Evolutionary conservation across 805 yeast genomes (phyloP).

Genomic region (Ogataea zsoltii): DNA sequence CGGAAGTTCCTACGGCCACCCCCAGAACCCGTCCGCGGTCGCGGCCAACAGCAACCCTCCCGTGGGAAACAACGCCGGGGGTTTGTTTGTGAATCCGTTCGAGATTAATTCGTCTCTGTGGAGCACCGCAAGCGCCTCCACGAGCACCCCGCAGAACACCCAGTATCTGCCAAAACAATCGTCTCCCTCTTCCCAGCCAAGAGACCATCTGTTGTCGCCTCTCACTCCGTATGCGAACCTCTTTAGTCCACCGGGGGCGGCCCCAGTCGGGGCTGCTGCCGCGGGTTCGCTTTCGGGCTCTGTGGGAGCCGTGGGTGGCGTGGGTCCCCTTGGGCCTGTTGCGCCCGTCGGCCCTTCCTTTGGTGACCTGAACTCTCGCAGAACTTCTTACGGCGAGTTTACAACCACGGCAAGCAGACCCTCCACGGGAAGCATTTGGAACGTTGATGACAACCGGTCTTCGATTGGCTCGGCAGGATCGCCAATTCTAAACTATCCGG

Average conservation of each 20-base stretch:
- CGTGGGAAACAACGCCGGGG: background rate
- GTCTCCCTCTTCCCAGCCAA: conserved; percentile 11
- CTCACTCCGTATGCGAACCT: conserved; percentile 20
- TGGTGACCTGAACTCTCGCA: conserved; percentile 11
- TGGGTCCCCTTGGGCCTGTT: no score
- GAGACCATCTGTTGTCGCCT: conserved; percentile 20
- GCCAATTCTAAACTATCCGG: conserved; percentile 22
- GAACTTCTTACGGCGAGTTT: conserved; percentile 27
- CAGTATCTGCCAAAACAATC: conserved; percentile 11
- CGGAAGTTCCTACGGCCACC: conserved; percentile 1
- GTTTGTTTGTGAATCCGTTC: conserved; percentile 25
- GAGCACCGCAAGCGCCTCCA: conserved; percentile 14
- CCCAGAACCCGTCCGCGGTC: conserved; percentile 2
- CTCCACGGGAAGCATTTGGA: conserved; percentile 20
- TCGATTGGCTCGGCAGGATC: conserved; percentile 29
- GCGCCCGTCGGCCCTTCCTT: no score
- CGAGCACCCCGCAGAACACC: conserved; percentile 2
- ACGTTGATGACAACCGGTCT: conserved; percentile 21
- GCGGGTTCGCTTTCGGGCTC: conserved; percentile 5
- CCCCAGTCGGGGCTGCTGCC: background rate
- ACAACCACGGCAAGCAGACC: conserved; percentile 20
- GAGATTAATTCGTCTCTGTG: conserved; percentile 28
- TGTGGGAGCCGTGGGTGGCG: no score
- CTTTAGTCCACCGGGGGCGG: conserved; percentile 13
- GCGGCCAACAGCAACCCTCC: conserved; percentile 1